Evolutionary conservation across 441 rosid species (phyloP).

Genomic region (Theobroma grandiflorum): DNA sequence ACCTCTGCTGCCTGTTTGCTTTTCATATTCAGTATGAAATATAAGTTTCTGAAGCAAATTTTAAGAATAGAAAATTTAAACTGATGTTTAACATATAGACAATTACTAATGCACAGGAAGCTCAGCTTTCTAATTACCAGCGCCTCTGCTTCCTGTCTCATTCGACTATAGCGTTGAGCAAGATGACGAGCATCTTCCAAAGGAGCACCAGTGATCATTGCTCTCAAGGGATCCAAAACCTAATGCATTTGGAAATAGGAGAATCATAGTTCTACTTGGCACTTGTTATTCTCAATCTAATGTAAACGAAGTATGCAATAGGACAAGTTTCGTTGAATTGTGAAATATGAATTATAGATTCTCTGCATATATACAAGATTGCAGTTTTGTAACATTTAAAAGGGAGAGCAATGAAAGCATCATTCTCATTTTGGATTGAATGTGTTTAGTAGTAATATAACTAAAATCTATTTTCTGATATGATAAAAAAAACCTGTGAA

Average conservation of each 20-base stretch:
- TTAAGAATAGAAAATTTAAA: slow-evolving; percentile 10
- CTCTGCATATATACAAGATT: background rate
- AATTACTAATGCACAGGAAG: background rate
- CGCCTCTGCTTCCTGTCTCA: slow-evolving; percentile 95
- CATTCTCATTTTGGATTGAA: slow-evolving; percentile 9
- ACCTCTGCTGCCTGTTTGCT: slow-evolving; percentile 33
- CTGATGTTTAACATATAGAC: slow-evolving; percentile 9
- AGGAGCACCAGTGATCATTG: slow-evolving; percentile 79
- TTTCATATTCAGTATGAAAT: slow-evolving; percentile 8
- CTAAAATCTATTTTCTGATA: background rate
- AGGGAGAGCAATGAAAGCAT: slow-evolving; percentile 11
- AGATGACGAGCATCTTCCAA: slow-evolving; percentile 97
- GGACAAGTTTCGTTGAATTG: background rate
- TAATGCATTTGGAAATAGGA: slow-evolving; percentile 36
- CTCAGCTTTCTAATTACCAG: slow-evolving; percentile 20
- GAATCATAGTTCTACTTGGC: slow-evolving; percentile 13
- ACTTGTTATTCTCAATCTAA: slow-evolving; percentile 4
- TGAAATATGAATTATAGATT: background rate
- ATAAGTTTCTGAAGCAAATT: slow-evolving; percentile 1
- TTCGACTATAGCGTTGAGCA: slow-evolving; percentile 90
- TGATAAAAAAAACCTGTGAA: background rate
- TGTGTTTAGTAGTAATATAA: slow-evolving; percentile 13
- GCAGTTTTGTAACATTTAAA: background rate
- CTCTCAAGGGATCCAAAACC: slow-evolving; percentile 93
- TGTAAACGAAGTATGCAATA: slow-evolving; percentile 10